These are phyloP conservation scores for Backusella psychrophila DNA, from an alignment of 192 early-diverging fungal genomes.

Conservation along the genomic window DNA sequence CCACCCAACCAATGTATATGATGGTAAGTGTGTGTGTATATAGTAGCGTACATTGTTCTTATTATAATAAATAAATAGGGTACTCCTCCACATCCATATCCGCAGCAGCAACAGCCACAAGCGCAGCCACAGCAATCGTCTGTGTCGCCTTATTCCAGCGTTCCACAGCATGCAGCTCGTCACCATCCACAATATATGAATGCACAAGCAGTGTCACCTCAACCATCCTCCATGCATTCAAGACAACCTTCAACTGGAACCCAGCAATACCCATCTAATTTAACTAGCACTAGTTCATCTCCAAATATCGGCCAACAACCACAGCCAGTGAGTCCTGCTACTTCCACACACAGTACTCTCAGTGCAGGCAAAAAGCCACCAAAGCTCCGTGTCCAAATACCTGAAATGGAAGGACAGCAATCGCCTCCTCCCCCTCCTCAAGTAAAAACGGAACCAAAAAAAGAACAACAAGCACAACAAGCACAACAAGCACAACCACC, in stretches of 20 bases:
- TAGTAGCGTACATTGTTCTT: too few relatives aligned
- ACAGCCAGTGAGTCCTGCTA: constrained; percentile 19
- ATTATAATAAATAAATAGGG: neutral
- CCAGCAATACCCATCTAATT: neutral
- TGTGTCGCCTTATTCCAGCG: neutral
- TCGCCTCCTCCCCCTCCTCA: neutral
- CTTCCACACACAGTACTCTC: constrained; percentile 27
- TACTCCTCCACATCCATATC: neutral
- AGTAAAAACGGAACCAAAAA: neutral
- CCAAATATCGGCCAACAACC: neutral
- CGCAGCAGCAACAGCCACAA: neutral
- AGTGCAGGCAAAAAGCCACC: constrained; percentile 17
- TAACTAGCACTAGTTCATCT: neutral
- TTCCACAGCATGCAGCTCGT: constrained; percentile 12
- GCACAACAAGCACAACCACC: neutral
- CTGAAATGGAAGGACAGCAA: neutral
- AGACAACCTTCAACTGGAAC: neutral
- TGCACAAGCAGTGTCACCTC: neutral
- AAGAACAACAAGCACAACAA: neutral
- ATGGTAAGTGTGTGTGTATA: neutral
- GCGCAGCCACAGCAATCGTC: neutral
- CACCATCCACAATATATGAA: neutral
- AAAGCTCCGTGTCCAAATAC: constrained; percentile 14
- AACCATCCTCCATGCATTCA: constrained; percentile 9
- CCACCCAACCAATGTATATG: constrained; percentile 12